Evolutionary conservation across 495 filamentous ascomycete species (phyloP), one percentile per base, ranked within the genome.

Genomic region (Platismatia glauca): DNA sequence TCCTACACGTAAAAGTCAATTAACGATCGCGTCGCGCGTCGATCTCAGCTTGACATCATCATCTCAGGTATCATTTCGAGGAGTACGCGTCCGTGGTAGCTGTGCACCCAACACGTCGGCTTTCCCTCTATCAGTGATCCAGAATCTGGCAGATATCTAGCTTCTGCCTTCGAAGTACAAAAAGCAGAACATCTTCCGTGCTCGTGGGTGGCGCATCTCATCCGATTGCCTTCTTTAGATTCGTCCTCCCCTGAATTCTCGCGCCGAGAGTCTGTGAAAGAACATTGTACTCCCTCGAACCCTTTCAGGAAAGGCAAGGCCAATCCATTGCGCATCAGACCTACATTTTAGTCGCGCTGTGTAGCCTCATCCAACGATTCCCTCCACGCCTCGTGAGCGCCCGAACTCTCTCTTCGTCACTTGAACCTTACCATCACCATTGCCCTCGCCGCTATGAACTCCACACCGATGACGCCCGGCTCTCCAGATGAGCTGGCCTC

Each of bases 401-500:
- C 7, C 9, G 20, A 1, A 48, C 27, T 27, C 24, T 29, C 16
- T 29, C 50, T 33, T 33, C n/a, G 3, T 63, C 22, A 20, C 22
- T 64, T 7, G n/a, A 43, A 29, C 7, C 46, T 13, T 6, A 46
- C 4, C 29, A 22, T 35, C 20, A 38, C 16, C 39, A 8, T 24
- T 33, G 16, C 41, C 20, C 41, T 18, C 33, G 24, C 55, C 22
- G 64, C 13, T n/a, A 71, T 71, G 69, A 67, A 61, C 53, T 77
- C 76, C 22, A 68, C 70, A 5, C 69, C 71, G 29, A 74, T 73
- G 24, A 75, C 75, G n/a, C 72, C 72, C 18, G 74, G 74, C 31
- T 77, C 68, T 5, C 38, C 55, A 8, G 64, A 67, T 13, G 65
- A 52, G n/a, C 57, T 50, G 27, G 57, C 66, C 38, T 64, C 66